Evolutionary conservation across 495 filamentous ascomycete genomes (phyloP).

Genomic region (Xylona heveae): DNA sequence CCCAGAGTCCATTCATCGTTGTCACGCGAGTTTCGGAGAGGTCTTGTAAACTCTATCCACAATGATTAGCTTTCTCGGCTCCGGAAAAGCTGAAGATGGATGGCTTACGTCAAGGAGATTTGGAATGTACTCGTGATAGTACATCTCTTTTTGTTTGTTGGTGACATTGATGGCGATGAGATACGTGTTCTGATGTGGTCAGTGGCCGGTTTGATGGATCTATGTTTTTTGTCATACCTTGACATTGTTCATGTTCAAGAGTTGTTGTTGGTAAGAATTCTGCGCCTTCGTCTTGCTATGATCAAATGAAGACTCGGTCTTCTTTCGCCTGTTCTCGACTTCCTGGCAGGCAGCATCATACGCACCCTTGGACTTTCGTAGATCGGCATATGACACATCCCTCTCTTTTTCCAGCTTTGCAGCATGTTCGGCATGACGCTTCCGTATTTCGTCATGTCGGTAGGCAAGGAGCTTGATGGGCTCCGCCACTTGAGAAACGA

Average conservation of each 20-base stretch:
- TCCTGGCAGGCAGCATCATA: slow-evolving; percentile 90
- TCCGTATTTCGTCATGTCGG: slow-evolving; percentile 82
- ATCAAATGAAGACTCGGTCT: slow-evolving; percentile 76
- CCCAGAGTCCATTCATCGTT: slow-evolving; percentile 75
- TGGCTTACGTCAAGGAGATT: slow-evolving; percentile 67
- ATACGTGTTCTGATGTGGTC: slow-evolving; percentile 55
- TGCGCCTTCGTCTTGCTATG: slow-evolving; percentile 68
- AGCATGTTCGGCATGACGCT: slow-evolving; percentile 75
- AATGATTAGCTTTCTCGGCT: not conserved
- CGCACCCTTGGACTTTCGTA: slow-evolving; percentile 78
- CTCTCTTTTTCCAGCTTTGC: slow-evolving; percentile 75
- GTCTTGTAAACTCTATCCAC: slow-evolving; percentile 50
- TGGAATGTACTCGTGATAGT: slow-evolving; percentile 91
- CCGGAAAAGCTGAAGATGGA: not conserved
- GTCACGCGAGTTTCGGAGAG: slow-evolving; percentile 70
- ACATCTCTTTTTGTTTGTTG: slow-evolving; percentile 89
- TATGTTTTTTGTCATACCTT: slow-evolving; percentile 29
- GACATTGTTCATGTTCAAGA: slow-evolving; percentile 83
- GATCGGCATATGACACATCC: slow-evolving; percentile 58
- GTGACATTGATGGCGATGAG: slow-evolving; percentile 86
- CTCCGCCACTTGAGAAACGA: slow-evolving; percentile 61
- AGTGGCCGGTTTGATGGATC: slow-evolving; percentile 7
- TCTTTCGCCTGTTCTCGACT: slow-evolving; percentile 85
- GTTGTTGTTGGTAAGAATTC: slow-evolving; percentile 70
- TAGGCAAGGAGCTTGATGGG: slow-evolving; percentile 48